Evolutionary conservation across 1,139 yeast species (phyloP), one percentile per base, ranked within the genome.

Genomic region (Sugiyamaella xylanicola): DNA sequence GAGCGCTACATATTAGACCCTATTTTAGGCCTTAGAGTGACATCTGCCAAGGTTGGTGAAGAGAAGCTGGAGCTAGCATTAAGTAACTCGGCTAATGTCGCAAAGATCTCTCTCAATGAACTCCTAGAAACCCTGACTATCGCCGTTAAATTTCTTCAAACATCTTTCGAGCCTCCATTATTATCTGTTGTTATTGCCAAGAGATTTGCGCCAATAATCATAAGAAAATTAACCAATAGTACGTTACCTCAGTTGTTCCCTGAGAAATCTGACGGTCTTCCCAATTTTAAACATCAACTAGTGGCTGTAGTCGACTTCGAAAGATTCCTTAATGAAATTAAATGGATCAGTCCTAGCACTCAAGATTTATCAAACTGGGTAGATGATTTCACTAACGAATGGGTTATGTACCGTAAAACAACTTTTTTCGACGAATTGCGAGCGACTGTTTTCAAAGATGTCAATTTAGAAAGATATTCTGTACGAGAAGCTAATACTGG

Each of bases 171-270:
- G 13, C 57, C 57, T 7, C 60, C 64, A 17, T 41, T 52, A 5
- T 32, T 67, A 3, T 56, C 59, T 27, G 46, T 36, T 1, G 53
- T 57, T 2, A 59, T 67, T 15, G 55, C 64, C 15, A 63, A 63
- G 25, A 57, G 69, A 22, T 65, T 63, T 43, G 58, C 65, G 2
- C 54, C 63, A n/a, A 42, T 53, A 11, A 42, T 69, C 13, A 51
- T 65, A 8, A 59, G 59, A 7, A 55, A 56, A 11, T 50, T 68
- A 16, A 53, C 60, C 15, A 57, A 52, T 25, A 56, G 51, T 25
- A 56, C 67, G 3, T 50, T 69, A 27, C 64, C 69, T 1, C 36
- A 45, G 2, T 52, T 66, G 19, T 62, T 66, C 19, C 72, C 72
- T 2, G 47, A 49, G 19, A 60, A 59, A 16, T 48, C 63, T 3